Evolutionary conservation across 768 basidiomycete species (phyloP), one percentile per base, ranked within the genome.

Genomic region (Daedaleopsis sinensis): DNA sequence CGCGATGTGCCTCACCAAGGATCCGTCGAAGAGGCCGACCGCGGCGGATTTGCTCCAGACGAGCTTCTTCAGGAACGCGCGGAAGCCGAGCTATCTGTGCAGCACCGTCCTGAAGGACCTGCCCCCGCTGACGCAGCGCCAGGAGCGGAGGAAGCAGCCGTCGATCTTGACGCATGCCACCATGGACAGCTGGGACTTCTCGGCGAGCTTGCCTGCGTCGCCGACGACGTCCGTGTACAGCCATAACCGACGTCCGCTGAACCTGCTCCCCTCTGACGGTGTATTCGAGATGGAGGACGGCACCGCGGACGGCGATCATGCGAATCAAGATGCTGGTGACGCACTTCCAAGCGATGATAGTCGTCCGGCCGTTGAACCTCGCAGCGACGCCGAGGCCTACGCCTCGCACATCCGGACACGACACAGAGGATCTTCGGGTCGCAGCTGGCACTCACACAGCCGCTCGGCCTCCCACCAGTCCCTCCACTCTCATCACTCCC

Each of bases 151-250:
- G 42, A 67, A 68, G 66, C 67, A 82, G 82, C 47, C 78, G 72
- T 52, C 71, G 74, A 13, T 78, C 74, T 13, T 78, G 43, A 71
- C 68, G 9, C 79, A 77, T 47, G 77, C 77, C 48, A 88, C 90
- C 11, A 74, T 88, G 57, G 91, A 90, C 57, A 92, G 91, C 3
- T 94, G 91, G 91, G 91, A 94, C 70, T 94, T 94, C 71, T 71
- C 80, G 23, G 77, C 83, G 0, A 83, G 77, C 74, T 12, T 70
- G 65, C 38, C 72, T 24, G 70, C 38, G 63, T 72, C 37, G 53
- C 72, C 54, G 59, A 66, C 48, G 72, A 74, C 66, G 61, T 69
- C 61, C 52, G 66, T 67, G 60, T 67, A 64, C 61, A 49, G 65
- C 52, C 58, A 57, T n/a, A 48, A 48, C 23, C 55, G 54, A n/a